Evolutionary conservation across 2,329 filamentous ascomycete species (phyloP).

Genomic region (Nectriaceae sp.): DNA sequence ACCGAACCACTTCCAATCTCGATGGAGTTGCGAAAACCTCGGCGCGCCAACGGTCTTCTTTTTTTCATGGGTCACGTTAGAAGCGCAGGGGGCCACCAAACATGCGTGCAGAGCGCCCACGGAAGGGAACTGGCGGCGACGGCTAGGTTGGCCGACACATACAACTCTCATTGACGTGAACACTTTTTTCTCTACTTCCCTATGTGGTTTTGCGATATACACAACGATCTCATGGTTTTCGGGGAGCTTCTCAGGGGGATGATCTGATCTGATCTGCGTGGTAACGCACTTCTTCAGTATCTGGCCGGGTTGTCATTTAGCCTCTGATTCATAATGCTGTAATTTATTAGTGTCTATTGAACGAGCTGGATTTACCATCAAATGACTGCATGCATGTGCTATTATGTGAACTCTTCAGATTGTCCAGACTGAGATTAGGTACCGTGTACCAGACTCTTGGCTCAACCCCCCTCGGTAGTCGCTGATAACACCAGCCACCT

Average conservation of each 20-base stretch:
- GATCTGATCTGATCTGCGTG: constrained; percentile 12
- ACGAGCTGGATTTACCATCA: constrained; percentile 1
- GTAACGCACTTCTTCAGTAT: constrained; percentile 22
- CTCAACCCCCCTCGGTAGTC: no score
- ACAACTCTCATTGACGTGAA: not conserved
- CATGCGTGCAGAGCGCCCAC: not conserved
- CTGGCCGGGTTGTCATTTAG: constrained; percentile 34
- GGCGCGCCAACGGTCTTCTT: constrained; percentile 9
- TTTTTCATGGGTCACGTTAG: constrained; percentile 4
- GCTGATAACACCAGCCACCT: not conserved
- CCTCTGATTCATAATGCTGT: constrained; percentile 46
- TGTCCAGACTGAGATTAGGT: no score
- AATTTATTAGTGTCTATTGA: constrained; percentile 46
- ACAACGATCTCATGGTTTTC: constrained; percentile 12
- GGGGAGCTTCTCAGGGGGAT: constrained; percentile 15
- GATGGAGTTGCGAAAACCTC: constrained; percentile 1
- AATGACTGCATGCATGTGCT: no score
- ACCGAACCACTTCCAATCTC: not conserved
- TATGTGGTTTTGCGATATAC: constrained; percentile 16
- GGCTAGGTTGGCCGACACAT: not conserved
- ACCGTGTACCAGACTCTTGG: no score
- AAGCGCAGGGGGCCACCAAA: constrained; percentile 9
- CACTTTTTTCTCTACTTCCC: constrained; percentile 14
- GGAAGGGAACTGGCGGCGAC: constrained; percentile 7
- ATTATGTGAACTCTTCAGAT: no score